phyloP scores from a whole-genome alignment of 2,329 filamentous ascomycete species.

The Calonectria multiphialidica region DNA sequence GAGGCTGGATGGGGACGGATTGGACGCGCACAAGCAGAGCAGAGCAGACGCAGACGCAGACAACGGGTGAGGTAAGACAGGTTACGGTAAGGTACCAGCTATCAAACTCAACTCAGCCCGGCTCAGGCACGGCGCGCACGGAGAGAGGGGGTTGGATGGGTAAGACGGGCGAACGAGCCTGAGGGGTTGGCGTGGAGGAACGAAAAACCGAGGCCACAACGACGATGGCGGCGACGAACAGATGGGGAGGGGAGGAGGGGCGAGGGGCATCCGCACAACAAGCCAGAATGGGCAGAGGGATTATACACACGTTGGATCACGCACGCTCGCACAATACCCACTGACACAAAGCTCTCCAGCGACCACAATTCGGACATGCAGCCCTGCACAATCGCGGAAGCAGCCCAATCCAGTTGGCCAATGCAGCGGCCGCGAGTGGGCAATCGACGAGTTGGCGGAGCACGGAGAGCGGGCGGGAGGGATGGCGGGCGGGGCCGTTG shows the following conservation, averaged over 20 bases:
- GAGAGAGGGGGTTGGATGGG: not conserved
- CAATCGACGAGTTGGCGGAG: slow-evolving; percentile 14
- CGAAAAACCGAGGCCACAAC: slow-evolving; percentile 10
- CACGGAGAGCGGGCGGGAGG: slow-evolving; percentile 19
- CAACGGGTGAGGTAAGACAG: not conserved
- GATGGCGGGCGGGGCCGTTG: slow-evolving; percentile 23
- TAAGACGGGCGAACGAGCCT: not conserved
- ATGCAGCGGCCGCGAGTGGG: slow-evolving; percentile 11
- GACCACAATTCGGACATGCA: not conserved
- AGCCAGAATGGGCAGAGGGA: not conserved
- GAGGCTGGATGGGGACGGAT: slow-evolving; percentile 23
- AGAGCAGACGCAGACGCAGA: slow-evolving; percentile 9
- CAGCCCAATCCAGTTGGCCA: slow-evolving; percentile 16
- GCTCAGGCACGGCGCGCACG: slow-evolving; percentile 19
- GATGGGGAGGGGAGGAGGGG: slow-evolving; percentile 17
- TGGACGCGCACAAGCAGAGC: slow-evolving; percentile 11
- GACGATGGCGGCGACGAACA: slow-evolving; percentile 11
- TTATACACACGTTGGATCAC: not conserved
- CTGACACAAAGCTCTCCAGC: not conserved
- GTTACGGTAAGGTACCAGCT: not conserved
- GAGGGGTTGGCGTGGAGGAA: slow-evolving; percentile 10
- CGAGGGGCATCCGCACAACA: not conserved
- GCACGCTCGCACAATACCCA: not conserved
- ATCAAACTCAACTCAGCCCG: slow-evolving; percentile 3
- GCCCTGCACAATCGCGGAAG: slow-evolving; percentile 8